A percentile compares a stretch with the other conserved stretches of the same genome.
Evolutionary conservation across 192 early-diverging fungal genomes (phyloP).

Genomic region (Mortierella antarctica): DNA sequence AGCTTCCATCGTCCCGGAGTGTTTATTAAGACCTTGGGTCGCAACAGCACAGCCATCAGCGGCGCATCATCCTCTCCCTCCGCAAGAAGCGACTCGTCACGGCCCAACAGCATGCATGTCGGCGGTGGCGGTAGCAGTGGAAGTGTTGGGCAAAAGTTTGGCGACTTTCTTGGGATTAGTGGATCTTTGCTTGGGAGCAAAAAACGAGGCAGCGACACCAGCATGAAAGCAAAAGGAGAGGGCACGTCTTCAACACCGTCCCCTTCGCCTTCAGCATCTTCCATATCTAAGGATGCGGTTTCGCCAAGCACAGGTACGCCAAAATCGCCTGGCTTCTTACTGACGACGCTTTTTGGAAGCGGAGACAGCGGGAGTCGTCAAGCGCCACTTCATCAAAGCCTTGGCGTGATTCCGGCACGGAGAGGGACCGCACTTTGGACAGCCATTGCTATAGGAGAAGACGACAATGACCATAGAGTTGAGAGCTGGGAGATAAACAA

Average conservation of each 20-base stretch:
- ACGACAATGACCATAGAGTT: constrained; percentile 8
- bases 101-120: neutral
- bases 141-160: constrained; percentile 13
- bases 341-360: neutral
- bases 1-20: neutral
- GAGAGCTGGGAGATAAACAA: constrained; percentile 29
- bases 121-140: neutral
- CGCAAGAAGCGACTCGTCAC: neutral
- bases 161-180: constrained; percentile 9
- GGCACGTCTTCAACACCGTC: neutral
- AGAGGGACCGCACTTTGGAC: no score
- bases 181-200: constrained; percentile 18
- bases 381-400: neutral
- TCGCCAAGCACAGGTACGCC: no score
- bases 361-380: neutral
- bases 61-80: no score
- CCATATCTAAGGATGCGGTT: constrained; percentile 1
- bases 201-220: constrained; percentile 34
- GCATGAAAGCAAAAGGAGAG: neutral
- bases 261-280: constrained; percentile 3
- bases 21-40: no score
- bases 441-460: no score
- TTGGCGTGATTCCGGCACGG: no score
- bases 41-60: no score
- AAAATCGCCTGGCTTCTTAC: no score